Evolutionary conservation across 768 basidiomycete species (phyloP).

Genomic region (Pholiota conissans): DNA sequence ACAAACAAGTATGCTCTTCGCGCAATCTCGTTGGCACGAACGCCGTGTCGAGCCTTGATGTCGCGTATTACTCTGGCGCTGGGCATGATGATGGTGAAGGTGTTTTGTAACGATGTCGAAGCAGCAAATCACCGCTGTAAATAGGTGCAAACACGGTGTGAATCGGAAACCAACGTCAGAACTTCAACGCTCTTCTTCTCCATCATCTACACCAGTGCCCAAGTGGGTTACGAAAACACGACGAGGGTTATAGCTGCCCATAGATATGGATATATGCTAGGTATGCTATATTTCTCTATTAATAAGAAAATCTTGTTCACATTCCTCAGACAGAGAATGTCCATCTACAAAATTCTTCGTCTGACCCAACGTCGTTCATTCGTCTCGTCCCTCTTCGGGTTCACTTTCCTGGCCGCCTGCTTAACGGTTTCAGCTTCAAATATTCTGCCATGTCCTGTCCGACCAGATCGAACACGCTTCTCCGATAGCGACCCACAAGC

Average conservation of each 20-base stretch:
- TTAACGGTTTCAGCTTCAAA: constrained; percentile 80
- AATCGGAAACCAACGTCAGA: constrained; percentile 29
- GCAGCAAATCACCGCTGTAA: constrained; percentile 12
- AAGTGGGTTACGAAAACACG: constrained; percentile 1
- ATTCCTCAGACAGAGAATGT: constrained; percentile 47
- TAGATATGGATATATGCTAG: constrained; percentile 27
- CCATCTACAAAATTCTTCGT: constrained; percentile 56
- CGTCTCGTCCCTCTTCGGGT: constrained; percentile 75
- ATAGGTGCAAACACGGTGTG: constrained; percentile 36
- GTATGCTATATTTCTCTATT: constrained; percentile 6
- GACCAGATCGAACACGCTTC: constrained; percentile 54
- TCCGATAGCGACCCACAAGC: constrained; percentile 48
- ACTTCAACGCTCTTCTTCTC: neutral
- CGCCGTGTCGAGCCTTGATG: constrained; percentile 73
- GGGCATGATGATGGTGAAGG: constrained; percentile 30
- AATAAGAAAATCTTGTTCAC: no score
- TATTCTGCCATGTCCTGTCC: constrained; percentile 80
- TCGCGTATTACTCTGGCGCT: constrained; percentile 66
- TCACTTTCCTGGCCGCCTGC: constrained; percentile 78
- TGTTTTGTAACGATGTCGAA: neutral
- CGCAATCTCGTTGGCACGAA: constrained; percentile 74
- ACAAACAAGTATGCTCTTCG: constrained; percentile 92
- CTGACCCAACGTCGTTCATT: constrained; percentile 69
- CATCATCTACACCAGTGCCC: constrained; percentile 5
- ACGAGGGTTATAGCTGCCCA: constrained; percentile 4